A percentile compares a stretch with the other conserved stretches of the same genome.
Conservation (phyloP, 2,329 filamentous ascomycete species). For the Aspergillus felis region DNA sequence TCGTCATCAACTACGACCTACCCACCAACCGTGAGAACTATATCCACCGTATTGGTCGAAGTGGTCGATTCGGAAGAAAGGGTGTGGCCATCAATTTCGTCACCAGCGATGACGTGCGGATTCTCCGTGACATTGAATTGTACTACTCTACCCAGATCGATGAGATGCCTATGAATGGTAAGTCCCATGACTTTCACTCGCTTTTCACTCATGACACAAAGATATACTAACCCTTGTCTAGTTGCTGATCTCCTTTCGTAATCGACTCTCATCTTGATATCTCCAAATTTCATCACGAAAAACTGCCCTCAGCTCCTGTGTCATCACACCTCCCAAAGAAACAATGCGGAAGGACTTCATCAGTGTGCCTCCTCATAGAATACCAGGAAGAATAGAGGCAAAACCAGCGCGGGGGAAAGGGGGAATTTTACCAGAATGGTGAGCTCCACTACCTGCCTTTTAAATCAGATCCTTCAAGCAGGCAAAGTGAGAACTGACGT, state of each 20-base stretch:
- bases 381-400: conserved; percentile 8
- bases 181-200: conserved; percentile 41
- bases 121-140: conserved; percentile 93
- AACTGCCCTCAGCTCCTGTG: background rate
- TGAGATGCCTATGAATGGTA: conserved; percentile 97
- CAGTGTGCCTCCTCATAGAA: background rate
- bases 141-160: conserved; percentile 97
- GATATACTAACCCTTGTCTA: conserved; percentile 15
- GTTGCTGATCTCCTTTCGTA: conserved; percentile 38
- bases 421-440: conserved; percentile 21
- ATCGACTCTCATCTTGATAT: conserved; percentile 4
- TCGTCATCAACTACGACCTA: conserved; percentile 99
- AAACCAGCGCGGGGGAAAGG: conserved; percentile 35
- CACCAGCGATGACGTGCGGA: conserved; percentile 95
- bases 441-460: background rate
- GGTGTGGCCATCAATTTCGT: conserved; percentile 99
- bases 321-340: background rate
- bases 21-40: conserved; percentile 99
- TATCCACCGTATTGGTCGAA: conserved; percentile 95
- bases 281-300: background rate
- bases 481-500: background rate
- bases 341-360: conserved; percentile 6
- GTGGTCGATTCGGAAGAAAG: conserved; percentile 93
- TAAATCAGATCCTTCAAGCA: too few species aligned
- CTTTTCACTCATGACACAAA: background rate